Conservation (phyloP, 495 filamentous ascomycete species). For the Hyaloscypha finlandica region DNA sequence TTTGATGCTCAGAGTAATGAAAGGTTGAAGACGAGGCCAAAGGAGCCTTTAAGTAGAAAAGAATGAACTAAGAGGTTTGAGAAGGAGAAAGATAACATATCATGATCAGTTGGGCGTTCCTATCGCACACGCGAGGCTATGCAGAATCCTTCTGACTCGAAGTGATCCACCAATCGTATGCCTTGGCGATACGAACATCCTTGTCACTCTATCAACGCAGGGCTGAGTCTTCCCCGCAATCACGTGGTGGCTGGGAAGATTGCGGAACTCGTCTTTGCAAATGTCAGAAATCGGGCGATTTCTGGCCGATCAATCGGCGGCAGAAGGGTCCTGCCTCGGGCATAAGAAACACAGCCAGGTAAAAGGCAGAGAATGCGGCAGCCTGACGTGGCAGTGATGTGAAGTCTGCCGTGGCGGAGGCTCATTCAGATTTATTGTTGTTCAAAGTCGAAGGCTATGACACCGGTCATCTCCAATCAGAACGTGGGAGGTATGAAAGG, state of each 20-base stretch:
- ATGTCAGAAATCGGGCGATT: not conserved
- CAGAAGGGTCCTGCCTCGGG: not conserved
- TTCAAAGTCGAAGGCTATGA: not conserved
- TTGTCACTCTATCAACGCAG: not conserved
- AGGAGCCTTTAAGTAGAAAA: not conserved
- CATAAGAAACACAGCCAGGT: not conserved
- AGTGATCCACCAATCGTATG: not conserved
- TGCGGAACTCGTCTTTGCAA: not conserved
- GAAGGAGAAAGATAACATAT: not conserved
- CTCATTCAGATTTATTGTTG: not conserved
- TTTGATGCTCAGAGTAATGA: not conserved
- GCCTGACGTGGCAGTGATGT: not conserved
- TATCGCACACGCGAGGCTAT: not conserved
- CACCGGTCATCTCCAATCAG: too few relatives aligned
- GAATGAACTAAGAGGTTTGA: not conserved
- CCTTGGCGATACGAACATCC: not conserved
- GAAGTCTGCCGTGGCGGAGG: not conserved
- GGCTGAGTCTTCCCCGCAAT: not conserved
- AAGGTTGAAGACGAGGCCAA: not conserved
- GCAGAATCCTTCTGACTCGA: not conserved
- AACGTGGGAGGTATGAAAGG: too few relatives aligned
- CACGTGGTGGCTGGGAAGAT: not conserved
- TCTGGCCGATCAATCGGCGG: not conserved
- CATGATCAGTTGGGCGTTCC: not conserved
- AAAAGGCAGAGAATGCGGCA: not conserved